Conservation (phyloP, 2,329 filamentous ascomycete genomes). For the Pestalotiopsis sp. region DNA sequence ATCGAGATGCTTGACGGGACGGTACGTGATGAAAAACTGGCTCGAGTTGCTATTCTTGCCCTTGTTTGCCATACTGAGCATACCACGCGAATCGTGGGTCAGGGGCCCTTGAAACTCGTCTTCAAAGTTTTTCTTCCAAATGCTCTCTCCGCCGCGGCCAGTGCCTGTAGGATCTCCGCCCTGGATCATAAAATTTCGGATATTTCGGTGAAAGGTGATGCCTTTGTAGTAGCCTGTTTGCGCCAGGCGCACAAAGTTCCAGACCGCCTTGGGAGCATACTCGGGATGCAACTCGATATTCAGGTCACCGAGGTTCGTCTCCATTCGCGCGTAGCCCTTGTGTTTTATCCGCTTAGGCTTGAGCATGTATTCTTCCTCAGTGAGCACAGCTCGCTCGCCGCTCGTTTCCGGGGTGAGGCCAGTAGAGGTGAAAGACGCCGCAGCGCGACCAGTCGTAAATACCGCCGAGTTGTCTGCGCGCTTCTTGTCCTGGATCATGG, state of each 20-base stretch:
- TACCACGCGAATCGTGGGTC: slow-evolving; percentile 79
- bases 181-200: slow-evolving; percentile 97
- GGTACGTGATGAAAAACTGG: slow-evolving; percentile 94
- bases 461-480: slow-evolving; percentile 81
- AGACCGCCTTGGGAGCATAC: slow-evolving; percentile 88
- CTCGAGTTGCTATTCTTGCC: slow-evolving; percentile 96
- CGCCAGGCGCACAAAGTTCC: slow-evolving; percentile 90
- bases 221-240: slow-evolving; percentile 89
- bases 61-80: slow-evolving; percentile 96
- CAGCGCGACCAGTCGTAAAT: slow-evolving; percentile 88
- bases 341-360: slow-evolving; percentile 85
- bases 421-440: slow-evolving; percentile 93
- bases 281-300: slow-evolving; percentile 91
- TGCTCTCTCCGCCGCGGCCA: slow-evolving; percentile 83
- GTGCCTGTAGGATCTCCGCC: slow-evolving; percentile 93
- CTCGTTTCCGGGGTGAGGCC: slow-evolving; percentile 91
- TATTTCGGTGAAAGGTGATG: slow-evolving; percentile 89
- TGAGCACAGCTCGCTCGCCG: slow-evolving; percentile 80
- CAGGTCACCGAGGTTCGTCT: slow-evolving; percentile 81
- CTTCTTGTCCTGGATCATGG: slow-evolving; percentile 59
- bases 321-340: slow-evolving; percentile 89
- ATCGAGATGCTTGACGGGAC: slow-evolving; percentile 82
- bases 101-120: slow-evolving; percentile 92
- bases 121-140: slow-evolving; percentile 93
- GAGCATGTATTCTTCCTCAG: slow-evolving; percentile 96